These are phyloP conservation scores for Amanita molliuscula DNA, from an alignment of 768 basidiomycete species.

Conservation along the genomic window DNA sequence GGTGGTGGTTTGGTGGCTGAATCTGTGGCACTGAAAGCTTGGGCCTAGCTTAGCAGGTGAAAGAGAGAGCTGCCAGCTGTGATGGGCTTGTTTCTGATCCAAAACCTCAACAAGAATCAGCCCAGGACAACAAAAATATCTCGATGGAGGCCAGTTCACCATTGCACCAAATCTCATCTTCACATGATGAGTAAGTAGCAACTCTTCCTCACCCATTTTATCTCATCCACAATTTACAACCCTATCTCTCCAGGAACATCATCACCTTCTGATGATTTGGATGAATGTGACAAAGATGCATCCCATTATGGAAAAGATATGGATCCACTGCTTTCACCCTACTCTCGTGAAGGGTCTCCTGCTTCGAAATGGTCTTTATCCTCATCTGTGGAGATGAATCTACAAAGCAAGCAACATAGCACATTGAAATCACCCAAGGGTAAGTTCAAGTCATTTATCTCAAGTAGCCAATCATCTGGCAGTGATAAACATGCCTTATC, in stretches of 20 bases:
- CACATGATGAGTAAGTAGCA: not conserved
- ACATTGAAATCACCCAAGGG: not conserved
- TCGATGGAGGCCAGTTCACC: not conserved
- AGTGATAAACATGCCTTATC: not conserved
- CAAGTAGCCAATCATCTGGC: not conserved
- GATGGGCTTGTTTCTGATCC: not conserved
- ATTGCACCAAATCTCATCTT: not conserved
- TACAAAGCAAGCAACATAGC: not conserved
- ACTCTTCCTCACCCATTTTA: not conserved
- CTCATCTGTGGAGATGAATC: constrained; percentile 3
- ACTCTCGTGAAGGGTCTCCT: not conserved
- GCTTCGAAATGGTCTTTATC: constrained; percentile 6
- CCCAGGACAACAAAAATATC: no score
- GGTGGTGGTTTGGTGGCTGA: not conserved
- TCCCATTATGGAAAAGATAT: constrained; percentile 4
- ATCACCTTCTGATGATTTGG: not conserved
- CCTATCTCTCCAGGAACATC: not conserved
- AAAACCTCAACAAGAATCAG: not conserved
- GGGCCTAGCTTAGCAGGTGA: constrained; percentile 1
- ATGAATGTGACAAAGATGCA: constrained; percentile 5
- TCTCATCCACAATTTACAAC: not conserved
- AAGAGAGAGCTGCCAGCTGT: not conserved
- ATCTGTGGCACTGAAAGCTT: constrained; percentile 2
- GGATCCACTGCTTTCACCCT: constrained; percentile 1
- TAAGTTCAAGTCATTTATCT: constrained; percentile 4